Evolutionary conservation across 2,329 filamentous ascomycete species (phyloP).

Genomic region (Bretziella fagacearum): DNA sequence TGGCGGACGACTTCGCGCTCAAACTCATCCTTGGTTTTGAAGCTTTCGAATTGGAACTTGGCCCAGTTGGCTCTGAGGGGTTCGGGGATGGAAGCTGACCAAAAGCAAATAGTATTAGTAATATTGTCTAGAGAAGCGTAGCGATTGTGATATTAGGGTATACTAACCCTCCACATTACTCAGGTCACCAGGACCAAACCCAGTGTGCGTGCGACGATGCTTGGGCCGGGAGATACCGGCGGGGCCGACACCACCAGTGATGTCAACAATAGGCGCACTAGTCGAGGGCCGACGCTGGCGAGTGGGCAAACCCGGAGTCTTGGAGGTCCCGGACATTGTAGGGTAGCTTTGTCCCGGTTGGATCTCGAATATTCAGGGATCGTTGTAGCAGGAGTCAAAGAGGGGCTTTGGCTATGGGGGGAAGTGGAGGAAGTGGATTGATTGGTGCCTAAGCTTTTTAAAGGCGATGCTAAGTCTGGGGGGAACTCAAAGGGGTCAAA

Average conservation of each 20-base stretch:
- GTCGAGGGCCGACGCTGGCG: slow-evolving; percentile 69
- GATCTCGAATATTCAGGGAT: neutral
- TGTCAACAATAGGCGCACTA: slow-evolving; percentile 68
- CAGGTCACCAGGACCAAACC: slow-evolving; percentile 79
- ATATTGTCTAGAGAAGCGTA: neutral
- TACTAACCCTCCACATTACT: slow-evolving; percentile 71
- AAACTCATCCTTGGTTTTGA: slow-evolving; percentile 68
- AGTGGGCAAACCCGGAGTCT: slow-evolving; percentile 24
- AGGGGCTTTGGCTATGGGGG: neutral
- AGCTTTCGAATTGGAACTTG: slow-evolving; percentile 45
- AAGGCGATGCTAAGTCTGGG: too few relatives aligned
- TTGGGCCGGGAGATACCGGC: slow-evolving; percentile 76
- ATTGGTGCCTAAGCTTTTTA: neutral
- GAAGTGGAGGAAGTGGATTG: neutral
- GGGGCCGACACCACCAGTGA: slow-evolving; percentile 72
- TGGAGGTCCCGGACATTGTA: neutral
- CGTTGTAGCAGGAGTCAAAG: neutral
- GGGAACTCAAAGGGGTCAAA: too few relatives aligned
- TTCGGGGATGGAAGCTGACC: slow-evolving; percentile 62
- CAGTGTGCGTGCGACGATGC: slow-evolving; percentile 93
- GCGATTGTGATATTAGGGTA: neutral
- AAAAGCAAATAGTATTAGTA: neutral
- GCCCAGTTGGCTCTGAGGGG: slow-evolving; percentile 69
- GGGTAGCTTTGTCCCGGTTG: neutral
- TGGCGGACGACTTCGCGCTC: slow-evolving; percentile 77